Evolutionary conservation across 345 rosid genomes (phyloP), one percentile per base, ranked within the genome.

Genomic region (Populus alba): DNA sequence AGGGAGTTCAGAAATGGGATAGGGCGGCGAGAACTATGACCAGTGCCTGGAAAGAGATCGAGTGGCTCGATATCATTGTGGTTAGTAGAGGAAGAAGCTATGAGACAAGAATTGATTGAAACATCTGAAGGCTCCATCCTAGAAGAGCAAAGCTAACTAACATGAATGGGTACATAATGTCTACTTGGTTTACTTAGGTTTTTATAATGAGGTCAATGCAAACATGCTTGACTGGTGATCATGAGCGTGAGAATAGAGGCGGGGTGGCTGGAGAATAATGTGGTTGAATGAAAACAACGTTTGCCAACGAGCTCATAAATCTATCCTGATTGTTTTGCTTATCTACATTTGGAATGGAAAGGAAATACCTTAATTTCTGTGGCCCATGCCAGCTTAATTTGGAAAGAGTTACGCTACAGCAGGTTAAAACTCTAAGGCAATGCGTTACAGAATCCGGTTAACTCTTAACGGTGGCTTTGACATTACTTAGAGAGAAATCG

Each of bases 231-330:
- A 78, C 75, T 71, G 78, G 49, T 80, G 78, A 67, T 27, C 35
- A 61, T 74, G 67, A 71, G 66, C 70, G 76, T n/a, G 84, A 77
- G 85, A 79, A 82, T 70, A 84, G 66, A 15, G 69, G 35, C 66
- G 70, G 85, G 83, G 82, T 87, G 90, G 87, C 92, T 86, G 89
- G 93, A 90, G 92, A 89, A 89, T 84, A 81, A 80, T 87, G 87
- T 82, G 79, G 97, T 89, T 92, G 94, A 88, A 82, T 85, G 95
- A 89, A 87, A 91, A 91, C 83, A 87, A 87, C 90, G 83, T 79
- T 84, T 82, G 82, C 76, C n/a, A 80, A 81, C 80, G 82, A 86
- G 80, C 76, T 87, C 83, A 88, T 91, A 83, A 92, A 87, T 90
- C 82, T 66, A 71, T 74, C 61, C 95, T 92, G 95, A 81, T 76